Conservation (phyloP, 805 yeast species). For the Cyberlindnera bimundalis region DNA sequence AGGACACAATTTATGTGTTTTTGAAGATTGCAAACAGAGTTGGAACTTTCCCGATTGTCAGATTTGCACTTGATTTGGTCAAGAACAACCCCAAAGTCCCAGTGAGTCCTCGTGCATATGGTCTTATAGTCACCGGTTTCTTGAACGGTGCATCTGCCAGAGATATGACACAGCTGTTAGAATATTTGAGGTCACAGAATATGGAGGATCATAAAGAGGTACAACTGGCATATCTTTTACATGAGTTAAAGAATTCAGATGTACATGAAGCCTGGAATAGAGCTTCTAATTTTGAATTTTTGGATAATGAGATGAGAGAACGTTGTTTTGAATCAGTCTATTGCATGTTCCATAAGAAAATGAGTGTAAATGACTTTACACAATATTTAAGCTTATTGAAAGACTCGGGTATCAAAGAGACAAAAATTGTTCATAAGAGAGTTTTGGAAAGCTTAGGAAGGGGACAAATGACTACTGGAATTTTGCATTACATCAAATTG, state of each 20-base stretch:
- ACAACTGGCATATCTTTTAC: constrained; percentile 8
- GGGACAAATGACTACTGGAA: neutral
- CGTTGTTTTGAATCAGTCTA: constrained; percentile 15
- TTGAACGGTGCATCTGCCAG: constrained; percentile 9
- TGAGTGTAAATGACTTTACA: constrained; percentile 12
- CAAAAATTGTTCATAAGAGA: constrained; percentile 1
- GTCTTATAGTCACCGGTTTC: constrained; percentile 13
- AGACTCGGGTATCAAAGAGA: constrained; percentile 10
- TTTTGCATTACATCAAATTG: constrained; percentile 6
- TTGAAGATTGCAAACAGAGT: constrained; percentile 17
- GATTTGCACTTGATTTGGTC: constrained; percentile 22
- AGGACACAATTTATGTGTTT: constrained; percentile 19
- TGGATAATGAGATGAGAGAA: constrained; percentile 6
- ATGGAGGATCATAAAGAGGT: constrained; percentile 9
- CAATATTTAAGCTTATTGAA: constrained; percentile 12
- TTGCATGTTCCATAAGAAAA: constrained; percentile 4
- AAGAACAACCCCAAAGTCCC: constrained; percentile 22
- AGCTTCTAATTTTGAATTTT: neutral
- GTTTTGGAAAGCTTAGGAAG: constrained; percentile 8
- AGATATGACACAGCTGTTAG: constrained; percentile 10
- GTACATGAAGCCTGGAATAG: constrained; percentile 7
- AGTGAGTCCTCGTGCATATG: constrained; percentile 19
- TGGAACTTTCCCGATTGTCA: constrained; percentile 18
- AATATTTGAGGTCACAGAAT: neutral
- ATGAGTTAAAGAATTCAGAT: constrained; percentile 4